phyloP scores from a whole-genome alignment of 2,329 filamentous ascomycete genomes.

The Phyllosticta capitalensis region DNA sequence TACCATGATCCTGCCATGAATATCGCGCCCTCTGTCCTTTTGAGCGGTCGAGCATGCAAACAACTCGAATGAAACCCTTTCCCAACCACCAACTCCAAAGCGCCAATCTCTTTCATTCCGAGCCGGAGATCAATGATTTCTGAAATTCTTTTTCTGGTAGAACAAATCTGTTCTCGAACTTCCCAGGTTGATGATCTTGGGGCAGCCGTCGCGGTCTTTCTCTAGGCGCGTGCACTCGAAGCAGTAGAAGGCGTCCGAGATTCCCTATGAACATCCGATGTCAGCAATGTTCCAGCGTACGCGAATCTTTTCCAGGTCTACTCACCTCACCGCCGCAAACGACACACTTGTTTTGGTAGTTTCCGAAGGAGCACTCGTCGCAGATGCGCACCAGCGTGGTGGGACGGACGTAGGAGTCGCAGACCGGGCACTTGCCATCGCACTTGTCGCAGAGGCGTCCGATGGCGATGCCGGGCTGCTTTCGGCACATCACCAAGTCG shows the following conservation, averaged over 20 bases:
- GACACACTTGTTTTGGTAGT: slow-evolving; percentile 99
- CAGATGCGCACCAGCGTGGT: slow-evolving; percentile 97
- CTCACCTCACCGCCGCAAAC: slow-evolving; percentile 80
- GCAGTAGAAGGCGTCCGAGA: slow-evolving; percentile 97
- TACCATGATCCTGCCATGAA: not conserved
- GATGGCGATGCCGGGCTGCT: slow-evolving; percentile 94
- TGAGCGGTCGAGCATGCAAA: not conserved
- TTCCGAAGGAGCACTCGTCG: slow-evolving; percentile 98
- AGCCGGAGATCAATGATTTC: slow-evolving; percentile 39
- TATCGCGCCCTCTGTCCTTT: not conserved
- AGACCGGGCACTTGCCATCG: slow-evolving; percentile 98
- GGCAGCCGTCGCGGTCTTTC: slow-evolving; percentile 94
- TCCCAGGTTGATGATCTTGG: slow-evolving; percentile 98
- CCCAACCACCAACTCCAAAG: not conserved
- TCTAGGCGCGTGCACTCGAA: slow-evolving; percentile 96
- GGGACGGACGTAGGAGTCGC: slow-evolving; percentile 96
- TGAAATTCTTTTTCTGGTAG: slow-evolving; percentile 64
- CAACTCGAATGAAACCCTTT: not conserved
- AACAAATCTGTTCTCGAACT: slow-evolving; percentile 90
- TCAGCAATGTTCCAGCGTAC: not conserved
- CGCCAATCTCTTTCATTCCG: not conserved
- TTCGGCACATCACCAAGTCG: slow-evolving; percentile 99
- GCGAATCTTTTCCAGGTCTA: not conserved
- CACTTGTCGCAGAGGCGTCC: slow-evolving; percentile 99
- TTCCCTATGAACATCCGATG: slow-evolving; percentile 47